Percentiles rank a stretch among this genome's conserved stretches.
These are phyloP conservation scores for Chaetomidium leptoderma DNA, from an alignment of 495 filamentous ascomycete genomes.

Conservation along the genomic window DNA sequence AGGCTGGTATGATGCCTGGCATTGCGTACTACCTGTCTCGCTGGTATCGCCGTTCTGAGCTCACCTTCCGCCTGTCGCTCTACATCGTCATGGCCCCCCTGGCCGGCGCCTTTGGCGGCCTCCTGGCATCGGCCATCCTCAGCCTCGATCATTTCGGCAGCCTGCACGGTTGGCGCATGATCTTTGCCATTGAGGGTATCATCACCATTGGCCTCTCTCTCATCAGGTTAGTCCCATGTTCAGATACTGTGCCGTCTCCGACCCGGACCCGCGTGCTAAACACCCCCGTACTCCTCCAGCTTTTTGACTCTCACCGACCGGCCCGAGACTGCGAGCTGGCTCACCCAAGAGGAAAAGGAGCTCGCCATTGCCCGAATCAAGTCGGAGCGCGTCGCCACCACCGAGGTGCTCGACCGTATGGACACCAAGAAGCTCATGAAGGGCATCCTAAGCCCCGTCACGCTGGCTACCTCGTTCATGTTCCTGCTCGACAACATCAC, in stretches of 20 bases:
- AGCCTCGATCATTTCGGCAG: constrained; percentile 47
- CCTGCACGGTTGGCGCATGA: constrained; percentile 60
- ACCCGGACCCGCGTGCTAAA: neutral
- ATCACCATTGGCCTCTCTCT: constrained; percentile 54
- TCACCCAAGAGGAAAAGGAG: constrained; percentile 53
- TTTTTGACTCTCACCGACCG: constrained; percentile 56
- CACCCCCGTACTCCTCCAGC: constrained; percentile 15
- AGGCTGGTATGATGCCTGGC: constrained; percentile 68
- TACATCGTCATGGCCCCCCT: constrained; percentile 71
- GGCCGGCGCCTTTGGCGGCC: constrained; percentile 66
- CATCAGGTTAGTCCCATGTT: constrained; percentile 29
- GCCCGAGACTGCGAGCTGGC: constrained; percentile 55
- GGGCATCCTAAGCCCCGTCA: constrained; percentile 31
- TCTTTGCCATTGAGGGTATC: constrained; percentile 62
- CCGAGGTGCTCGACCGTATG: constrained; percentile 62
- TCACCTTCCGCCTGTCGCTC: constrained; percentile 64
- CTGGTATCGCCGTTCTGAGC: constrained; percentile 66
- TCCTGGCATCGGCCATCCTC: constrained; percentile 60
- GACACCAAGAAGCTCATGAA: constrained; percentile 53
- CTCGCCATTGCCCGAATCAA: constrained; percentile 52
- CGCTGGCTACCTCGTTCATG: constrained; percentile 53
- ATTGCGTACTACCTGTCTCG: constrained; percentile 68
- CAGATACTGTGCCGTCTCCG: no score
- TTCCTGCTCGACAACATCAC: constrained; percentile 73
- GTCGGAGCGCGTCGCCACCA: constrained; percentile 61